Base-by-base conservation (phyloP, 2,329 filamentous ascomycete species). In the Sporothrix curviconia region DNA sequence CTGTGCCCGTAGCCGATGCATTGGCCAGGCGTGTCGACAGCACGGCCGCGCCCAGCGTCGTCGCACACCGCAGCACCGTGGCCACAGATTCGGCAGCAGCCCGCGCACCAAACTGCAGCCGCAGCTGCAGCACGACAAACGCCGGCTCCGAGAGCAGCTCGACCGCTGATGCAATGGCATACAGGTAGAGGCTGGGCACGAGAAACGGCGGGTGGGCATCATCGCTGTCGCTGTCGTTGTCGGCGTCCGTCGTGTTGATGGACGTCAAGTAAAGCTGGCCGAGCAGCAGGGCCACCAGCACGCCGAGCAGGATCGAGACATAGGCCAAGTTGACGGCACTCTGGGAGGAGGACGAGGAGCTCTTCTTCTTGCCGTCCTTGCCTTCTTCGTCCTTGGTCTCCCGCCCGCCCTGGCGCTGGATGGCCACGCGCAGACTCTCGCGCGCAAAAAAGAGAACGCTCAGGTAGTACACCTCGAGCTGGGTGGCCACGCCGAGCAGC, bases 361-460 rank as follows among this genome's bases (percentile, higher is more conserved):
- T 32, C 15, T 25, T 28, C 25, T 11, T 5, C 14, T 51, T 43
- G 11, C 3, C 47, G 22, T 15, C 49, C 14, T 24, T 24, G 14
- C 36, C 17, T 11, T 12, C 32, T 2, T 30, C n/a, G 7, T 32
- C 12, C 28, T 59, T 61, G 59, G 4, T 63, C 64, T 62, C 62
- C 19, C 59, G 32, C 4, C 59, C 52, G 14, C 76, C 74, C 64
- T 92, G 88, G 53, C 94, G 81, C 72, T 97, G 92, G 36, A 96
- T 83, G 25, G 92, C 91, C n/a, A 96, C 87, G 15, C 94, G 86
- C 50, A 97, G 75, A 66, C 88, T 92, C 72, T 99, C 94, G 39
- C 94, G 82, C 0, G 94, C 88, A 67, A 99, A 97, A 71, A 95
- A 96, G 0, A 99, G 79, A n/a, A 95, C 86, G 0, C 91, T 90